A percentile compares a stretch with the other conserved stretches of the same genome.
Conservation (phyloP, 805 yeast species). For the Jamesozyma jinghongensis region DNA sequence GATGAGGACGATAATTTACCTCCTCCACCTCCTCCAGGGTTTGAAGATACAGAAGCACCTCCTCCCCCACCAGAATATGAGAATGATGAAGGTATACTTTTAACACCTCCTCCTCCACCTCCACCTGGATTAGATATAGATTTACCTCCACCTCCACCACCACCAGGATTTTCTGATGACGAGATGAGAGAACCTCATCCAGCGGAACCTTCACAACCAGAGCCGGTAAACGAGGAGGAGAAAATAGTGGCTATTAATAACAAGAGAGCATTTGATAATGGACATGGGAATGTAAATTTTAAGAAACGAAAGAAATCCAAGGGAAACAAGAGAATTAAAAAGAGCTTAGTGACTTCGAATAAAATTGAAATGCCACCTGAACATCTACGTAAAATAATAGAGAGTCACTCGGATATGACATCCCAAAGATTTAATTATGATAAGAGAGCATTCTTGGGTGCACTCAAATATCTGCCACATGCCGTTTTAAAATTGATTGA, state of each 20-base stretch:
- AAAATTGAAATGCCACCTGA: conserved; percentile 89
- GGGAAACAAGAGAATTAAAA: conserved; percentile 14
- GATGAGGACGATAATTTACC: conserved; percentile 26
- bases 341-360: conserved; percentile 44
- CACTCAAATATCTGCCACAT: conserved; percentile 92
- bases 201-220: background rate
- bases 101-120: conserved; percentile 14
- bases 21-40: conserved; percentile 24
- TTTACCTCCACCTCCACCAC: conserved; percentile 7
- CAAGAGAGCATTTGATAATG: background rate
- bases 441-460: conserved; percentile 79
- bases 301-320: conserved; percentile 28
- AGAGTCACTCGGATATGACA: conserved; percentile 78
- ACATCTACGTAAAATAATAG: conserved; percentile 75
- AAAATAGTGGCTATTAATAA: background rate
- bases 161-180: conserved; percentile 2
- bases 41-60: conserved; percentile 13
- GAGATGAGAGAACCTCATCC: background rate
- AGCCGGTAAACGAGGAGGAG: background rate
- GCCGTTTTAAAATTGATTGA: conserved; percentile 83
- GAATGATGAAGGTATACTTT: background rate
- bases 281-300: conserved; percentile 1
- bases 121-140: conserved; percentile 17
- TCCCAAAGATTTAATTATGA: conserved; percentile 72
- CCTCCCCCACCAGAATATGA: conserved; percentile 24